Conservation (phyloP, 768 basidiomycete genomes). For the Lentinula edodes region DNA sequence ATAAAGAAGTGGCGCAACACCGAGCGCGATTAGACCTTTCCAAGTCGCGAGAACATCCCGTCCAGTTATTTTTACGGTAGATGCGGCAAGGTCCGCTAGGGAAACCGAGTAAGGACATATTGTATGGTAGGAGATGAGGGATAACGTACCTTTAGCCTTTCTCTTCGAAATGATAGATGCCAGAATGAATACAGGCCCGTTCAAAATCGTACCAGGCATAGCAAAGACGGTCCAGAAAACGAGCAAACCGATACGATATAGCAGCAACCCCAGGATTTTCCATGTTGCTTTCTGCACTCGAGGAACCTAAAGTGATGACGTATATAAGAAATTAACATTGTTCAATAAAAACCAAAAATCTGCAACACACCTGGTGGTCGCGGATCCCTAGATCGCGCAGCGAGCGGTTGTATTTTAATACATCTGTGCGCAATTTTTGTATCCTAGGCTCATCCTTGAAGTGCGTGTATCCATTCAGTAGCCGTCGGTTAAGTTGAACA, state of each 20-base stretch:
- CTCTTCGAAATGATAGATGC: conserved; percentile 79
- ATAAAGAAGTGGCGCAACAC: conserved; percentile 82
- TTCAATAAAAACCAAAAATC: neutral
- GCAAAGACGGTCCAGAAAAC: conserved; percentile 78
- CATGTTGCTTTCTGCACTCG: conserved; percentile 78
- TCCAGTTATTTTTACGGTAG: conserved; percentile 91
- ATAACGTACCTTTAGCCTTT: conserved; percentile 74
- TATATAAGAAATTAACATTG: neutral
- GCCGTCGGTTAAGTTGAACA: conserved; percentile 87
- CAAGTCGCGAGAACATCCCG: conserved; percentile 93
- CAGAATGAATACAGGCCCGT: conserved; percentile 88
- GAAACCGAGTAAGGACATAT: neutral
- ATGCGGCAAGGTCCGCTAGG: conserved; percentile 89
- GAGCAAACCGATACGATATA: conserved; percentile 76
- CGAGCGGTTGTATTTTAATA: conserved; percentile 85
- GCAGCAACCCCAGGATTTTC: conserved; percentile 79
- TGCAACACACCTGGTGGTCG: conserved; percentile 73
- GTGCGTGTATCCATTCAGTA: conserved; percentile 86
- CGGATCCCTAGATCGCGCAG: conserved; percentile 86
- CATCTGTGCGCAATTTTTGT: conserved; percentile 70
- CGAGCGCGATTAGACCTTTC: conserved; percentile 93
- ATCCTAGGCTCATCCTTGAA: conserved; percentile 94
- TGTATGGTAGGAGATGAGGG: neutral
- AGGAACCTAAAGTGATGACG: conserved; percentile 53
- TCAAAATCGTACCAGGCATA: conserved; percentile 84